Evolutionary conservation across 805 yeast genomes (phyloP).

Genomic region (Kluyveromyces siamensis): DNA sequence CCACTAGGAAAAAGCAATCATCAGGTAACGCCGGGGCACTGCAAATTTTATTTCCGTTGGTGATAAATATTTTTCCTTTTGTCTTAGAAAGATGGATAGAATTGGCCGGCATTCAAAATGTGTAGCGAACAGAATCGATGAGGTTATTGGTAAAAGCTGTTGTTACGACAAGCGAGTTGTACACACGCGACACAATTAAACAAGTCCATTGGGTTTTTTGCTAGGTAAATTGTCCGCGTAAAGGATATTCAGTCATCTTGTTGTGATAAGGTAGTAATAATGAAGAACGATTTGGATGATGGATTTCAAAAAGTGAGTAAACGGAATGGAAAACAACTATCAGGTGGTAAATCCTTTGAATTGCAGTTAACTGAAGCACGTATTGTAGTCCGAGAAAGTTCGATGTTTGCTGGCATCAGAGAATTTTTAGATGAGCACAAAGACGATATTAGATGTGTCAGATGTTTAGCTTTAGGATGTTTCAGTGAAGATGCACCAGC

Average conservation of each 20-base stretch:
- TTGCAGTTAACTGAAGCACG: conserved; percentile 10
- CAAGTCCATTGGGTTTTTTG: too few relatives aligned
- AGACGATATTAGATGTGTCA: conserved; percentile 26
- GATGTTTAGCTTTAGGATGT: conserved; percentile 69
- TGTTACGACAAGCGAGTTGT: too few relatives aligned
- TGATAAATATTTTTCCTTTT: too few relatives aligned
- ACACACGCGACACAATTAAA: too few relatives aligned
- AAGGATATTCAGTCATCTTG: too few relatives aligned
- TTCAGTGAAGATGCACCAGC: conserved; percentile 53
- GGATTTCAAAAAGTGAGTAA: conserved; percentile 3
- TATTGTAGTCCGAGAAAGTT: conserved; percentile 17
- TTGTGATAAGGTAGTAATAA: neutral
- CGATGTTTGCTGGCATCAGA: conserved; percentile 22
- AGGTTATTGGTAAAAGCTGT: neutral
- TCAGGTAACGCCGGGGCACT: too few relatives aligned
- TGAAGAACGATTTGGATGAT: neutral
- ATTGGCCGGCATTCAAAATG: neutral
- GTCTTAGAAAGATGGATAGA: neutral
- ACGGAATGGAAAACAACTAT: neutral
- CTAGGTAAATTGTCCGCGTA: too few relatives aligned
- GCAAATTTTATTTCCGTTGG: neutral
- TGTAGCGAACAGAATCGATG: neutral
- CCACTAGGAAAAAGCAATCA: neutral
- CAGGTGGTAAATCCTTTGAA: neutral
- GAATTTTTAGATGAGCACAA: conserved; percentile 10